Evolutionary conservation across 805 yeast genomes (phyloP), one percentile per base, ranked within the genome.

Genomic region (Kazachstania taianensis): DNA sequence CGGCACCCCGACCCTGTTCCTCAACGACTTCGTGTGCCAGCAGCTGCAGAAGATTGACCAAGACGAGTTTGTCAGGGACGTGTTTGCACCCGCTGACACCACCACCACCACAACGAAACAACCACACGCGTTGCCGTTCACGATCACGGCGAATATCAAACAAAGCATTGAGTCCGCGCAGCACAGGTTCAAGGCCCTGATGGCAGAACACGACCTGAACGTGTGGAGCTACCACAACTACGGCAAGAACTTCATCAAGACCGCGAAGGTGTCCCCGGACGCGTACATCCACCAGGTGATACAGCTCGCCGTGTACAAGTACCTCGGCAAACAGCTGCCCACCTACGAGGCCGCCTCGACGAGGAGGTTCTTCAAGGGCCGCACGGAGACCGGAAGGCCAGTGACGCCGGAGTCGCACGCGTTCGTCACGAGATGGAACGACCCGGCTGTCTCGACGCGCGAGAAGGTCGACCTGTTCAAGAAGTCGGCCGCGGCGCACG

Each of bases 311-410:
- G 81, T 85, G 61, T 89, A 66, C 67, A 86, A 85, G 62, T 67
- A 77, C 62, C 70, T 83, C 28, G 94, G 94, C 16, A 73, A 70
- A 36, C 67, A 75, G 36, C 72, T 89, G 53, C 96, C 96, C 44
- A 89, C 96, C 9, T 89, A 89, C 62, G 98, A 89, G 62, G 79
- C 94, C 35, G 96, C 96, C 3, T 84, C 97, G 15, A 89, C 96
- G 2, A 76, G 97, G 61, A 79, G 75, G 57, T 89, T 70, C 61
- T 80, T 75, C 53, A 77, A 73, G 52, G 98, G 98, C 38, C 75
- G 98, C 59, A 89, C 97, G 7, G 98, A 89, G 62, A 81, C 96
- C 17, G 85, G 92, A 42, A 73, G 98, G 52, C 65, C 85, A 4
- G 95, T 84, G 8, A 77, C 94, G 7, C 55, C 57, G 35, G 94